Base-by-base conservation (phyloP, 169 alveolate species). In the Theileria equi region DNA sequence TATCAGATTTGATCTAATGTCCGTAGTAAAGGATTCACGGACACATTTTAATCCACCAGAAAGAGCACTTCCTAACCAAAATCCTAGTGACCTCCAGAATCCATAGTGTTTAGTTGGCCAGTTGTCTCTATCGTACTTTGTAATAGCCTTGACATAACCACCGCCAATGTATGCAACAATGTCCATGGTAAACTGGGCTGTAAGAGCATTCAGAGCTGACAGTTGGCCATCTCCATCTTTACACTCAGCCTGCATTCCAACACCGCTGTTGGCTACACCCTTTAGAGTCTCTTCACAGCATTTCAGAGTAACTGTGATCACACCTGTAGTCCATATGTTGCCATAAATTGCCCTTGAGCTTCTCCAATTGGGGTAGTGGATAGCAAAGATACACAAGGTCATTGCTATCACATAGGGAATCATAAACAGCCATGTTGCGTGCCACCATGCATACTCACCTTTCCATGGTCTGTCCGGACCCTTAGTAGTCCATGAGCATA, bases 341-440 rank as follows among this genome's bases (percentile, higher is more conserved):
- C 26, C 35, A 17, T 34, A 55, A 34, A 3, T 3, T 47, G 49
- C 60, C n/a, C 23, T 55, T 55, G n/a, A n/a, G n/a, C n/a, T n/a
- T n/a, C n/a, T n/a, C n/a, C n/a, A n/a, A n/a, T n/a, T n/a, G 5
- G 66, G 66, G 52, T 55, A 36, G 52, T 55, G 66, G 3, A 19
- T 19, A 8, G 66, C 44, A 2, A 49, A 19, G 52, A 49, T 28
- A 40, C 26, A 49, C 36, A 49, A 16, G 59, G 31, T 10, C 13
- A 49, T 49, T 35, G 43, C 26, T 21, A 17, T 17, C 43, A 49
- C 26, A 17, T 49, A 49, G 8, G 59, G 59, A 10, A 49, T 17
- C 7, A 40, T 40, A 17, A 49, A 49, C 29, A 49, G 5, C 59
- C 59, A 49, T 35, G 29, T 8, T n/a, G 13, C 7, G 59, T 49